Percentiles rank a stretch among this genome's conserved stretches.
These are phyloP conservation scores for Pythium coloratum DNA, from an alignment of 352 stramenopile species.

Conservation along the genomic window DNA sequence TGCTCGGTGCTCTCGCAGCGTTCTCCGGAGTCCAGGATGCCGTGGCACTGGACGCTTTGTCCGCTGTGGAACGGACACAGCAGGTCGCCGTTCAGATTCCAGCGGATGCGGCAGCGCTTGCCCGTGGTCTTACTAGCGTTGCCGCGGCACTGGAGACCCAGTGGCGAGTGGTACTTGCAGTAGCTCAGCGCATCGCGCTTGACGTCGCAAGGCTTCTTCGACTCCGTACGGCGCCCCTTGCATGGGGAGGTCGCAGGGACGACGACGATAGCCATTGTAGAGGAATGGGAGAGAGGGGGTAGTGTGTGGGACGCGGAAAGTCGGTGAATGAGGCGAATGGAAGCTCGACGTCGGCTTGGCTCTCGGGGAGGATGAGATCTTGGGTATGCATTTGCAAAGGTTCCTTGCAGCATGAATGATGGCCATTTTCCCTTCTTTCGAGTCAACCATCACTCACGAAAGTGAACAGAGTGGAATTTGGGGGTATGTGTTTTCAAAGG, in stretches of 20 bases:
- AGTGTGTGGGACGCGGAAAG: background rate
- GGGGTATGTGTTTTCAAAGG: background rate
- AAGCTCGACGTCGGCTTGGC: background rate
- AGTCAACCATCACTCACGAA: background rate
- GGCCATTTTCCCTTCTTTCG: background rate
- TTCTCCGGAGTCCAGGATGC: background rate
- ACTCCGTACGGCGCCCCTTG: slow-evolving; percentile 4
- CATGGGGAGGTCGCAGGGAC: background rate
- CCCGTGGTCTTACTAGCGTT: slow-evolving; percentile 22
- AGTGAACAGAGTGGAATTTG: background rate
- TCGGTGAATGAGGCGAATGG: background rate
- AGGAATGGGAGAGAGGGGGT: background rate
- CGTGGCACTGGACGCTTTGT: slow-evolving; percentile 6
- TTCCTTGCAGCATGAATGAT: no score
- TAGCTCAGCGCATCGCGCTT: slow-evolving; percentile 20
- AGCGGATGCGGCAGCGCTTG: slow-evolving; percentile 28
- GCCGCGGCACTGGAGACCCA: slow-evolving; percentile 28
- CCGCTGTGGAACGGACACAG: slow-evolving; percentile 25
- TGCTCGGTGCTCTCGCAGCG: slow-evolving; percentile 7
- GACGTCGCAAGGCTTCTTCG: slow-evolving; percentile 24
- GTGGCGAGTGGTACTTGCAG: slow-evolving; percentile 34
- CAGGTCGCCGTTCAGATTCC: slow-evolving; percentile 24
- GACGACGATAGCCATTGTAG: slow-evolving; percentile 3
- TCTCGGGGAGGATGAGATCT: no score
- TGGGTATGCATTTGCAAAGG: no score